A percentile compares a stretch with the other conserved stretches of the same genome.
phyloP scores from a whole-genome alignment of 305 asterid species.

The Fraxinus sp. region DNA sequence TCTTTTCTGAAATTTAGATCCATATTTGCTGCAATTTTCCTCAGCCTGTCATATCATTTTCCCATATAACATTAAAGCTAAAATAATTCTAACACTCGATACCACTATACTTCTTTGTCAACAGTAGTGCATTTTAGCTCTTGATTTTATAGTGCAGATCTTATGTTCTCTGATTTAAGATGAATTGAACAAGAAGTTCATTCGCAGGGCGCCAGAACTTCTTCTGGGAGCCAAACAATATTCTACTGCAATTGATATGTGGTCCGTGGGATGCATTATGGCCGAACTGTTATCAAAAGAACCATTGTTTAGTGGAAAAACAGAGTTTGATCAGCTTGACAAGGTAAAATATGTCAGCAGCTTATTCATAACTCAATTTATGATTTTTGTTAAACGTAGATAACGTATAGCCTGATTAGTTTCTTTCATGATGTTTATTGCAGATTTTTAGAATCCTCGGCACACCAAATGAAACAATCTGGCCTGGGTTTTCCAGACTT shows the following conservation, averaged over 20 bases:
- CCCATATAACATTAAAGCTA: not conserved
- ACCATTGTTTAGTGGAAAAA: slow-evolving; percentile 74
- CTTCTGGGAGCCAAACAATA: slow-evolving; percentile 79
- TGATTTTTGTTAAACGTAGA: not conserved
- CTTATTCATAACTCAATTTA: not conserved
- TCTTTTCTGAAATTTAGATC: not conserved
- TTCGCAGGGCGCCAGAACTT: slow-evolving; percentile 85
- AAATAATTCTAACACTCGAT: not conserved
- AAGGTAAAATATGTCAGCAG: slow-evolving; percentile 46
- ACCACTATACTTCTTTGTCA: not conserved
- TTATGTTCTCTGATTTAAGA: not conserved
- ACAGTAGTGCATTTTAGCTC: not conserved
- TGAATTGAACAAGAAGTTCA: not conserved
- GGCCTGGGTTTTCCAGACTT: slow-evolving; percentile 88
- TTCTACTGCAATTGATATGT: slow-evolving; percentile 93
- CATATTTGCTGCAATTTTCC: not conserved
- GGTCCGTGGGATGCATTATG: slow-evolving; percentile 96
- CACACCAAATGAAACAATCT: slow-evolving; percentile 79
- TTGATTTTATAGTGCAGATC: not conserved
- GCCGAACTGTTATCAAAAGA: slow-evolving; percentile 72
- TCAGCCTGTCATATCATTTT: slow-evolving; percentile 1
- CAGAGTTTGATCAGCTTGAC: slow-evolving; percentile 73
- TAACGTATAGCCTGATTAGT: slow-evolving; percentile 12
- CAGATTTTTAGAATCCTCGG: slow-evolving; percentile 83
- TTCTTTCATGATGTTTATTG: slow-evolving; percentile 16